phyloP scores from a whole-genome alignment of 2,329 filamentous ascomycete species.

The Scytalidium sp. region DNA sequence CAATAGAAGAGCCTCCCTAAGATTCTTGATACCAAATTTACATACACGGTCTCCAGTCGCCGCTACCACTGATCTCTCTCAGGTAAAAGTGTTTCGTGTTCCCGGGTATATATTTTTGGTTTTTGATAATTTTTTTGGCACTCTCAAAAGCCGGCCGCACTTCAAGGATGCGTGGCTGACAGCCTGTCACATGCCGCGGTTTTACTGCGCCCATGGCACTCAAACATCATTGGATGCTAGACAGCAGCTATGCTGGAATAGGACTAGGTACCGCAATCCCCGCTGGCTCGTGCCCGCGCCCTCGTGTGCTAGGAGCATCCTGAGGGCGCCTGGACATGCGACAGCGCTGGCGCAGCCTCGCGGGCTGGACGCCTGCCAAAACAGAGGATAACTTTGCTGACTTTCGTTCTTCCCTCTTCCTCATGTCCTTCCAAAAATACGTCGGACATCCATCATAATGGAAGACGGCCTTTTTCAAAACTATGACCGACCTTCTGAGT shows the following conservation, averaged over 20 bases:
- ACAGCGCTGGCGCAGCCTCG: not conserved
- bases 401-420: not conserved
- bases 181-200: slow-evolving; percentile 2
- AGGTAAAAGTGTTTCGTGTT: no score
- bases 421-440: not conserved
- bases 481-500: slow-evolving; percentile 50
- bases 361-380: not conserved
- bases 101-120: no score
- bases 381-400: not conserved
- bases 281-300: not conserved
- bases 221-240: not conserved
- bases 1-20: no score
- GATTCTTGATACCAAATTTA: no score
- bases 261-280: not conserved
- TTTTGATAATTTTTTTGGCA: no score
- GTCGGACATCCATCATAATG: slow-evolving; percentile 11
- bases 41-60: no score
- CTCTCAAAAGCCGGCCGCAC: no score
- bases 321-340: not conserved
- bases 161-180: no score
- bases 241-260: not conserved
- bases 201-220: no score
- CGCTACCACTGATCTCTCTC: no score
- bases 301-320: not conserved
- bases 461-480: slow-evolving; percentile 27